phyloP scores from a whole-genome alignment of 345 rosid species.

The Eucalyptus cloeziana region DNA sequence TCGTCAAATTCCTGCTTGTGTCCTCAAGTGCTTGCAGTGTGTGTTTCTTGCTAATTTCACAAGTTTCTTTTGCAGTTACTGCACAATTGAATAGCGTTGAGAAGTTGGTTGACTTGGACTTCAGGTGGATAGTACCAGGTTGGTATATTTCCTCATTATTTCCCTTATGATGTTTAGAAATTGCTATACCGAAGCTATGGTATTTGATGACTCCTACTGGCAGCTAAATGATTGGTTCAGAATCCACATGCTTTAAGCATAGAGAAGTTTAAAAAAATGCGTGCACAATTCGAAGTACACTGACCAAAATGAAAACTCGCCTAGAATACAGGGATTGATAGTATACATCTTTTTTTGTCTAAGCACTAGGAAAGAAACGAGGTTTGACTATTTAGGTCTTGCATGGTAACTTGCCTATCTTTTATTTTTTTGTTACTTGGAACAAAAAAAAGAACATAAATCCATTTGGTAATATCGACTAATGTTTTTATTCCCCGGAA shows the following conservation, averaged over 20 bases:
- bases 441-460: too few species aligned
- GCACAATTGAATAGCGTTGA: slow-evolving; percentile 15
- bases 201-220: neutral
- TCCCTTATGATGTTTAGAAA: neutral
- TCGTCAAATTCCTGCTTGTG: neutral
- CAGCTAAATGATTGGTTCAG: neutral
- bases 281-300: neutral
- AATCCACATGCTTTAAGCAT: neutral
- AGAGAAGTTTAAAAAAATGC: neutral
- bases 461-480: too few species aligned
- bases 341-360: neutral
- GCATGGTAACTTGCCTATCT: too few species aligned
- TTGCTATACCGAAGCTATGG: neutral
- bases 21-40: neutral
- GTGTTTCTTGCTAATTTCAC: neutral
- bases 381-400: neutral
- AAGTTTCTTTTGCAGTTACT: slow-evolving; percentile 7
- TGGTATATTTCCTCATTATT: neutral
- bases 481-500: rapidly evolving
- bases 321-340: neutral
- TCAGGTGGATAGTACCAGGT: slow-evolving; percentile 33
- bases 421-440: too few species aligned
- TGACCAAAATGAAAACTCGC: neutral
- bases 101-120: slow-evolving; percentile 12
- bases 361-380: neutral